Conservation (phyloP, 2,329 filamentous ascomycete species). For the Orbilia brochopaga region DNA sequence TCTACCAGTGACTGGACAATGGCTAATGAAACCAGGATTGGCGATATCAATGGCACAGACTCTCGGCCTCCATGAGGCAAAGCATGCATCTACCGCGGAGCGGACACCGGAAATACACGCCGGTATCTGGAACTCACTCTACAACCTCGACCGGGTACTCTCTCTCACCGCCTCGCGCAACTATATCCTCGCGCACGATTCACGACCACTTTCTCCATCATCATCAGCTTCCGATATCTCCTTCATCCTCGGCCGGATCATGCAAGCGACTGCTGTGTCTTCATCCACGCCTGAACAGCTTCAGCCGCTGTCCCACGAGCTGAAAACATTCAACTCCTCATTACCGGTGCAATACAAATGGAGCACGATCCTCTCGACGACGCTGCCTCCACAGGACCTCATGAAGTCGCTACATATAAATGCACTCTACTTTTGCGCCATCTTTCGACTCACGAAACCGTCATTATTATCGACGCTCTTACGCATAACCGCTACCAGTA, state of each 20-base stretch:
- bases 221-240: slow-evolving; percentile 23
- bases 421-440: slow-evolving; percentile 39
- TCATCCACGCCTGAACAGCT: slow-evolving; percentile 29
- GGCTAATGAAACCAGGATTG: slow-evolving; percentile 18
- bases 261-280: slow-evolving; percentile 25
- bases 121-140: slow-evolving; percentile 44
- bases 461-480: slow-evolving; percentile 25
- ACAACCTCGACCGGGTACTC: slow-evolving; percentile 36
- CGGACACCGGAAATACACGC: slow-evolving; percentile 12
- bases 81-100: neutral
- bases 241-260: slow-evolving; percentile 32
- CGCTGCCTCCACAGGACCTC: slow-evolving; percentile 24
- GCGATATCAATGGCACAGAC: slow-evolving; percentile 47
- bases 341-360: slow-evolving; percentile 20
- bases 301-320: slow-evolving; percentile 38
- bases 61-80: slow-evolving; percentile 33
- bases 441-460: slow-evolving; percentile 32
- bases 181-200: slow-evolving; percentile 22
- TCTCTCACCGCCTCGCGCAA: slow-evolving; percentile 27
- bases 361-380: slow-evolving; percentile 33
- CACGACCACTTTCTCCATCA: slow-evolving; percentile 10
- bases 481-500: slow-evolving; percentile 6
- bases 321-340: slow-evolving; percentile 33
- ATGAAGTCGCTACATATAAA: slow-evolving; percentile 39
- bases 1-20: too few species aligned